A percentile compares a stretch with the other conserved stretches of the same genome.
Conservation (phyloP, 768 basidiomycete species). For the Lactarius sanguifluus region DNA sequence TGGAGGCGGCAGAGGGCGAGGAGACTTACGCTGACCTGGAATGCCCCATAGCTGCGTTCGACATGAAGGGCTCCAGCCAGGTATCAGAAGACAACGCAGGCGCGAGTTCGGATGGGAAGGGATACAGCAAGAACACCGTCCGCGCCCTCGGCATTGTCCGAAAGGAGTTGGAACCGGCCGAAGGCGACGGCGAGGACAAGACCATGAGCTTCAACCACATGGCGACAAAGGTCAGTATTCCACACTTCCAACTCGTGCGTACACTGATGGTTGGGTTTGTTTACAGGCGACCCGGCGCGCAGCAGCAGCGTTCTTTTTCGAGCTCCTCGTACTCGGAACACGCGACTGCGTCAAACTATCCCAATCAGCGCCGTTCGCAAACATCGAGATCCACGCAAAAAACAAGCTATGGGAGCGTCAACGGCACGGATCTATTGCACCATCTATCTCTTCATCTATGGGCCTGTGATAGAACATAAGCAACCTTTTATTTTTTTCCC, state of each 20-base stretch:
- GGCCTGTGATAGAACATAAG: constrained; percentile 35
- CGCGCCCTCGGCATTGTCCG: constrained; percentile 78
- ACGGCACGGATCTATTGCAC: constrained; percentile 43
- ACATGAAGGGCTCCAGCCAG: constrained; percentile 55
- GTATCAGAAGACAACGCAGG: constrained; percentile 40
- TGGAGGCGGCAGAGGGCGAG: constrained; percentile 62
- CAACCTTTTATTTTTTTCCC: not conserved
- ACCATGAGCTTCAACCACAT: constrained; percentile 74
- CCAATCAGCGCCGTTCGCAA: constrained; percentile 74
- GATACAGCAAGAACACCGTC: constrained; percentile 86
- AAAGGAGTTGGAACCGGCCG: constrained; percentile 60
- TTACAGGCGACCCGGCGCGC: constrained; percentile 83
- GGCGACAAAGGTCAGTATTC: constrained; percentile 68
- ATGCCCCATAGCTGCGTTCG: constrained; percentile 83
- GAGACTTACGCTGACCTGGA: constrained; percentile 65
- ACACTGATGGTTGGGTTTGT: not conserved
- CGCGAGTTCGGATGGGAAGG: constrained; percentile 58
- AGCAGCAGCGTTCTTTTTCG: constrained; percentile 97
- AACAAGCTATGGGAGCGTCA: constrained; percentile 83
- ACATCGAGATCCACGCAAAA: constrained; percentile 82
- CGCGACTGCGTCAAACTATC: constrained; percentile 84
- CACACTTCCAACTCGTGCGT: not conserved
- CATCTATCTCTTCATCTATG: constrained; percentile 49
- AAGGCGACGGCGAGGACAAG: constrained; percentile 51
- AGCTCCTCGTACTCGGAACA: constrained; percentile 90